phyloP scores from a whole-genome alignment of 768 basidiomycete species.

The Rhodotorula paludigena region DNA sequence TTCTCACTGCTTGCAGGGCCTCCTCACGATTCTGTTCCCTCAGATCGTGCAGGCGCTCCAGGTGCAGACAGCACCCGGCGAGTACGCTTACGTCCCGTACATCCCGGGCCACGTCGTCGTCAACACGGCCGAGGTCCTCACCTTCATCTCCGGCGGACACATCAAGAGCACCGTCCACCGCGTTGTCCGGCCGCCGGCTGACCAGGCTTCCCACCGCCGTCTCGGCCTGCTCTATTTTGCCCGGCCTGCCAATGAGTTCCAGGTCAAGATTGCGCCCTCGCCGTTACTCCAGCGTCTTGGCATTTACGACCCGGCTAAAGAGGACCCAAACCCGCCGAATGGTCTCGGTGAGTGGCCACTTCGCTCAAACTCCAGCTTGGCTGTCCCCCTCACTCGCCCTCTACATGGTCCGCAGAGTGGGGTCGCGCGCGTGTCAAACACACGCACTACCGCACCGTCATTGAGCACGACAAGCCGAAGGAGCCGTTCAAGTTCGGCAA shows the following conservation, averaged over 20 bases:
- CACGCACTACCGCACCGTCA: not conserved
- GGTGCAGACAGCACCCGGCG: constrained; percentile 47
- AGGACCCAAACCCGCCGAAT: not conserved
- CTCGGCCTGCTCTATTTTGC: constrained; percentile 48
- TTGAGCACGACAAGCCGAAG: not conserved
- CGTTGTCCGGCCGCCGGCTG: constrained; percentile 42
- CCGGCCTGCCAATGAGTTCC: constrained; percentile 45
- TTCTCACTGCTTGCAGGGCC: not conserved
- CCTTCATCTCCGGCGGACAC: constrained; percentile 2
- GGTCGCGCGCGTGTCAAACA: constrained; percentile 4
- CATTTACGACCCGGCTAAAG: constrained; percentile 9
- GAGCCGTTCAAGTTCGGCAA: not conserved
- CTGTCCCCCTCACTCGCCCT: too few relatives aligned
- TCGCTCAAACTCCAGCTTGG: too few relatives aligned
- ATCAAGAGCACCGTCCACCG: constrained; percentile 3
- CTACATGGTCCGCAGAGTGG: not conserved
- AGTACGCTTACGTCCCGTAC: constrained; percentile 49
- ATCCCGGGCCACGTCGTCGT: constrained; percentile 43
- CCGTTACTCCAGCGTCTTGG: constrained; percentile 10
- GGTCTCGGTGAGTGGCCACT: not conserved
- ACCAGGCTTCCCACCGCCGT: constrained; percentile 45
- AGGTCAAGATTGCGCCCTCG: constrained; percentile 1
- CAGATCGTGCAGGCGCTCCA: constrained; percentile 49
- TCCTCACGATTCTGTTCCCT: constrained; percentile 49
- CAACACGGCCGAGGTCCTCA: constrained; percentile 10